Evolutionary conservation across 2,329 filamentous ascomycete genomes (phyloP), one percentile per base, ranked within the genome.

Genomic region (Paraconiothyrium brasiliense): DNA sequence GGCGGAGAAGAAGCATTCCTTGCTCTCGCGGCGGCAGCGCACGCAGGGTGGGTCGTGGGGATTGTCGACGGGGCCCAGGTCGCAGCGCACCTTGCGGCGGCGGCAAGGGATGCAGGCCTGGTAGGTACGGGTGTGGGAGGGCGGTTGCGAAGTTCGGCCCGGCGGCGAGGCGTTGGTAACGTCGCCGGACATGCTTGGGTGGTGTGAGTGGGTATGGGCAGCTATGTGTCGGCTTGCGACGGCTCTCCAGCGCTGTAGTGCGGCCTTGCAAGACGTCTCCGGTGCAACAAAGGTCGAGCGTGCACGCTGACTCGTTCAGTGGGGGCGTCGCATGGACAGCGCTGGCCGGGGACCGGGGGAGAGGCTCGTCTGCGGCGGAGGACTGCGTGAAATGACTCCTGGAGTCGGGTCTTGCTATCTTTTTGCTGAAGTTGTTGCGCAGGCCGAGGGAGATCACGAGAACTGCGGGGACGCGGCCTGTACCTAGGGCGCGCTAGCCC

Each of bases 1-100:
- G 22, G 93, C 92, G 65, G 93, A 97, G 84, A 99, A 99, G 85
- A 91, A 97, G 83, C 95, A 99, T 73, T 97, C 91, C 79, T 98
- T 98, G 82, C 90, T 93, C 83, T 99, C 95, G 69, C 95, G 90
- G 57, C 93, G 90, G 78, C 95, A 99, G 75, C 95, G 89, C 62
- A 94, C 92, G 79, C 95, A 99, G 2, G 95, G 95, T 58, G 94
- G 94, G 71, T 97, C 93, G 79, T 94, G 89, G 27, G 95, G 95
- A 72, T 95, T 94, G 81, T 98, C 95, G 76, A 98, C 94, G 51
- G 87, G 78, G 66, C 87, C 85, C 72, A 86, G 76, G 73, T 88
- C 86, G 76, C 86, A 88, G 56, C 85, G 83, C 71, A 78, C 86
- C 69, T 88, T 88, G 63, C 86, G 79, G 39, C 83, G 81, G 34